Base-by-base conservation (phyloP, 768 basidiomycete genomes). In the Mycena rosella region DNA sequence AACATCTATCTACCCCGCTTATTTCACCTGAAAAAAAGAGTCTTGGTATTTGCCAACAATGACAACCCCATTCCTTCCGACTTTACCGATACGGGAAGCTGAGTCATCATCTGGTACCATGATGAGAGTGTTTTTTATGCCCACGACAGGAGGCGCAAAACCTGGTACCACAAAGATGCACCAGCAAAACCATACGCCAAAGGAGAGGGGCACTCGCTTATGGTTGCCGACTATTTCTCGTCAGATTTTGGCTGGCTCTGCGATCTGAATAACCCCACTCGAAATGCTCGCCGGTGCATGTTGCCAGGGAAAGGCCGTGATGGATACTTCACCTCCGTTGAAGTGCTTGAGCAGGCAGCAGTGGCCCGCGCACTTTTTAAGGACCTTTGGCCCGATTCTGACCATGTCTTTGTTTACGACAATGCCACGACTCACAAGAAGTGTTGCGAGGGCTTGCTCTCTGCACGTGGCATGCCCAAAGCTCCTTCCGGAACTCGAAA, bases 191-290 rank as follows among this genome's bases (percentile, higher is more conserved):
- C 75, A 20, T 62, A 73, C 27, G 49, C 45, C 14, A 78, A 78
- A 55, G 77, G 77, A 13, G 76, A 77, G 18, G 44, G 77, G 1
- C 57, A 64, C 7, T 78, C 76, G 3, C 59, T 75, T 4, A 78
- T 77, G 77, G 74, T 77, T 20, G 71, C 77, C 0, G 69, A 77
- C 63, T 78, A 77, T 62, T 68, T 76, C 14, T 77, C 73, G 1
- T 68, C 75, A 6, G 73, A 74, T 38, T 74, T 69, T 51, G 73
- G 75, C 14, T 73, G 64, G 67, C 40, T 62, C 8, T 29, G 60
- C 15, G 60, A 62, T 62, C 51, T 38, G n/a, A 17, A 40, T 44
- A 62, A 60, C 47, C 59, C 60, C 40, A 54, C 20, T n/a, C 60
- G 60, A 27, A 53, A 52, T 24, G 73, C 38, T 52, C 69, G 61